phyloP scores from a whole-genome alignment of 2,329 filamentous ascomycete genomes.

The Cordyceps cicadae region DNA sequence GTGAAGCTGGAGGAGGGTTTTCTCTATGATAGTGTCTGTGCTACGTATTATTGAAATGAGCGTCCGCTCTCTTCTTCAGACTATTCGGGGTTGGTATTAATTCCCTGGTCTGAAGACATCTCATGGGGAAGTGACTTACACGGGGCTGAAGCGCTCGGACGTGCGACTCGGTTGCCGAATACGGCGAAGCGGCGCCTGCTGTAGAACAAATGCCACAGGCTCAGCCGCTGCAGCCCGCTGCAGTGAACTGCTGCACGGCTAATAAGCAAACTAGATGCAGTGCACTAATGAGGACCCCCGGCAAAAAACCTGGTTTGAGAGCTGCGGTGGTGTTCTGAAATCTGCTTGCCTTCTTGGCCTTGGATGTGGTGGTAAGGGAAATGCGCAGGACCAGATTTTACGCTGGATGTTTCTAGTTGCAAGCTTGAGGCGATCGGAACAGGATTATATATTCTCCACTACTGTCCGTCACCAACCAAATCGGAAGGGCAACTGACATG shows the following conservation, averaged over 20 bases:
- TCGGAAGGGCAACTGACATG: too few species aligned
- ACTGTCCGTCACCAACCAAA: background rate
- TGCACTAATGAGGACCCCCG: background rate
- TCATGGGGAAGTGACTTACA: background rate
- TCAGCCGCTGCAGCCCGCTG: background rate
- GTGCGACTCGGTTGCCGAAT: background rate
- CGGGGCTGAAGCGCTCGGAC: background rate
- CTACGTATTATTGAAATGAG: background rate
- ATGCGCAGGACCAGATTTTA: conserved; percentile 11
- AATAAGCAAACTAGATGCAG: background rate
- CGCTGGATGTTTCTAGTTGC: conserved; percentile 3
- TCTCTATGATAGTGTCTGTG: background rate
- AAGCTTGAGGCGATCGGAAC: background rate
- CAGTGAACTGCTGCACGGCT: background rate
- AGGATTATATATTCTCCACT: background rate
- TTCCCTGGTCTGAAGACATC: background rate
- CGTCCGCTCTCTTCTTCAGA: background rate
- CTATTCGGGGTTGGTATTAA: background rate
- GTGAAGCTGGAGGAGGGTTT: background rate
- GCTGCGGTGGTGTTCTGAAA: conserved; percentile 12
- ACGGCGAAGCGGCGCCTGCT: background rate
- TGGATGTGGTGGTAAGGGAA: conserved; percentile 3
- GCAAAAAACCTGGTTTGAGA: conserved; percentile 7
- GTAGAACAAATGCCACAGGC: background rate
- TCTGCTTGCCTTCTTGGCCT: background rate